Base-by-base conservation (phyloP, 306 rosid genomes). In the Begonia peltatifolia region DNA sequence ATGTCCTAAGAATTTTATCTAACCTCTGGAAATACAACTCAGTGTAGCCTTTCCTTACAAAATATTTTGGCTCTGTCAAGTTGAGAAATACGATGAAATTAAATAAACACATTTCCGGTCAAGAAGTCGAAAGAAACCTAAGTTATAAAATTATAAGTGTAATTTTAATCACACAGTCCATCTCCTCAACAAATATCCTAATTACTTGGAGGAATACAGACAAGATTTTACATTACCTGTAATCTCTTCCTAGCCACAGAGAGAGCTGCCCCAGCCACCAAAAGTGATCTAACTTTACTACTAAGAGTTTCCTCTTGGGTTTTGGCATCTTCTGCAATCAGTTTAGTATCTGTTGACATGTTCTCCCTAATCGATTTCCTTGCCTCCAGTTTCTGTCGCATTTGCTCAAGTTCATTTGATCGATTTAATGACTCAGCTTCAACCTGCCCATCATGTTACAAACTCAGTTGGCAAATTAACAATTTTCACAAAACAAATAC, bases 201-300 rank as follows among this genome's bases (percentile, higher is more conserved):
- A 47, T 9, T 12, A 47, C 15, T 57, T 30, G 38, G 48, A 17
- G 50, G 36, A 44, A 44, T 30, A 58, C 0, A n/a, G 10, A 11
- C 23, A 1, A 30, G 38, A 30, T 30, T 44, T 44, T n/a, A 44
- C 48, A 42, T 30, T 65, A 90, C 99, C 94, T 86, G 83, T 71
- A 86, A 75, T 48, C 73, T 79, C 72, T 69, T 79, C 68, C 81
- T 75, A 53, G 92, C 48, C n/a, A 73, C 85, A 41, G 99, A 83
- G 56, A 90, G 78, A 60, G 84, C 58, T 47, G 93, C 76, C 66
- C 92, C 95, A 14, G 87, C 82, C 57, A 86, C 78, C 84, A 86
- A 75, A 49, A 90, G 79, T 6, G 95, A 81, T 64, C 87, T 78
- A 57, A 86, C 70, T 66, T 82, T 86, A 65, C 41, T 54, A 63